phyloP scores from a whole-genome alignment of 139 green algal genomes.

The Auxenochlorella pyrenoidosa region DNA sequence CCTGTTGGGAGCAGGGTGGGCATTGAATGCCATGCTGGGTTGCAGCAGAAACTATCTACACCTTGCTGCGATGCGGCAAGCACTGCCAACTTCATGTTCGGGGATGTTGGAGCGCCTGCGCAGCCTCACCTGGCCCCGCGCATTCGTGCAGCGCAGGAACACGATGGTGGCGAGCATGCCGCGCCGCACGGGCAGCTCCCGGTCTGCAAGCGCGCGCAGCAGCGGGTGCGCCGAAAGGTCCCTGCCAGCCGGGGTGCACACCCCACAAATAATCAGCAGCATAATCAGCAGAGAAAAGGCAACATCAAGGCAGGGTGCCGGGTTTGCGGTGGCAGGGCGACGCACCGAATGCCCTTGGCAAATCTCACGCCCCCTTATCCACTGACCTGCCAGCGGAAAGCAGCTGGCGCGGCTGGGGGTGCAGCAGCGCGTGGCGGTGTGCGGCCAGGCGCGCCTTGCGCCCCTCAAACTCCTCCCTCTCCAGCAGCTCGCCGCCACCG shows the following conservation, averaged over 20 bases:
- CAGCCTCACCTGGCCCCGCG: conserved; percentile 64
- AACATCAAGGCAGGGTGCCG: too few species aligned
- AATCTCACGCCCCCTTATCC: too few species aligned
- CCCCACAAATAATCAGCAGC: too few species aligned
- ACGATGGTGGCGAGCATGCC: conserved; percentile 92
- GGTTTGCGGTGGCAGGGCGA: too few species aligned
- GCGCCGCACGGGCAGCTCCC: conserved; percentile 86
- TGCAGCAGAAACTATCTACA: background rate
- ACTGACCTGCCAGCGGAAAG: conserved; percentile 56
- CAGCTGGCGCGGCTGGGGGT: conserved; percentile 82
- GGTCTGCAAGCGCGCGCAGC: conserved; percentile 76
- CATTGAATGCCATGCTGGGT: background rate
- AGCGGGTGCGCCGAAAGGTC: conserved; percentile 73
- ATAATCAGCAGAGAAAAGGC: too few species aligned
- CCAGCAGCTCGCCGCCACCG: conserved; percentile 89
- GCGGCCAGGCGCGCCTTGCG: conserved; percentile 80
- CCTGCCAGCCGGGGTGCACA: conserved; percentile 43
- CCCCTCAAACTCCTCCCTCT: conserved; percentile 88
- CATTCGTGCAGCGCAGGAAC: conserved; percentile 88
- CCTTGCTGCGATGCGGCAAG: too few species aligned
- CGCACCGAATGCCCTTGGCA: too few species aligned
- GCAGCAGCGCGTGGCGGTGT: conserved; percentile 64
- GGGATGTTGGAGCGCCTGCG: background rate
- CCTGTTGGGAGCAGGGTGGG: conserved; percentile 32
- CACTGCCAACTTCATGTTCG: too few species aligned